A percentile compares a stretch with the other conserved stretches of the same genome.
Conservation (phyloP, 2,329 filamentous ascomycete genomes). For the Arthroderma uncinatum region DNA sequence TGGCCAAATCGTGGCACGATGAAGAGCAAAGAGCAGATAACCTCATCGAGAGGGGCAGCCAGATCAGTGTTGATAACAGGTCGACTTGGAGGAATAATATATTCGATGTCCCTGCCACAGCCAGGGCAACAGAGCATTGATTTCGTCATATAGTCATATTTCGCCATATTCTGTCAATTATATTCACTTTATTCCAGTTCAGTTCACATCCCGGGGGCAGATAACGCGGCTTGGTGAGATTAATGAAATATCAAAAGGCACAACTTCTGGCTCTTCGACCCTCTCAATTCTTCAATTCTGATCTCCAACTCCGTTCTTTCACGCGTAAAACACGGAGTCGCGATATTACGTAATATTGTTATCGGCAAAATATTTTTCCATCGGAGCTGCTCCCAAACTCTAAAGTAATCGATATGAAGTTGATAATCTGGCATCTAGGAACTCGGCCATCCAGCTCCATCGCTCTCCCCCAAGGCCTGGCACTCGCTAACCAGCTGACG, state of each 20-base stretch:
- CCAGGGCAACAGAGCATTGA: neutral
- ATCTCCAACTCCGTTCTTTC: neutral
- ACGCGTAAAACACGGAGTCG: neutral
- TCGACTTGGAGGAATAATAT: constrained; percentile 64
- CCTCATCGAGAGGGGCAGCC: constrained; percentile 56
- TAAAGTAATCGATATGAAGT: constrained; percentile 1
- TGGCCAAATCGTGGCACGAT: constrained; percentile 81
- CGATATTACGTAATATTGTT: neutral
- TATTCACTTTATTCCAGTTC: no score
- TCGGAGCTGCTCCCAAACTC: neutral
- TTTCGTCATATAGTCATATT: neutral
- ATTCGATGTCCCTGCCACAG: constrained; percentile 42
- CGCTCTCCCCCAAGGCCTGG: neutral
- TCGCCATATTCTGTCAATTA: no score
- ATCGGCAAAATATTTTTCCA: neutral
- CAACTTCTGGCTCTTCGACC: no score
- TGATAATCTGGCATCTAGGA: constrained; percentile 6
- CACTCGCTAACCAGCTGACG: neutral
- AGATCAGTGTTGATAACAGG: constrained; percentile 42
- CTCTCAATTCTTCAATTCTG: neutral
- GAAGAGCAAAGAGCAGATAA: constrained; percentile 59
- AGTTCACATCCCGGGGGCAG: no score
- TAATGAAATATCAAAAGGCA: no score
- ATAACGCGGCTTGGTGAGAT: no score
- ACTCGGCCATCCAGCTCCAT: neutral